A percentile compares a stretch with the other conserved stretches of the same genome.
phyloP scores from a whole-genome alignment of 371 early-diverging fungal genomes.

The Mucor circinelloides region DNA sequence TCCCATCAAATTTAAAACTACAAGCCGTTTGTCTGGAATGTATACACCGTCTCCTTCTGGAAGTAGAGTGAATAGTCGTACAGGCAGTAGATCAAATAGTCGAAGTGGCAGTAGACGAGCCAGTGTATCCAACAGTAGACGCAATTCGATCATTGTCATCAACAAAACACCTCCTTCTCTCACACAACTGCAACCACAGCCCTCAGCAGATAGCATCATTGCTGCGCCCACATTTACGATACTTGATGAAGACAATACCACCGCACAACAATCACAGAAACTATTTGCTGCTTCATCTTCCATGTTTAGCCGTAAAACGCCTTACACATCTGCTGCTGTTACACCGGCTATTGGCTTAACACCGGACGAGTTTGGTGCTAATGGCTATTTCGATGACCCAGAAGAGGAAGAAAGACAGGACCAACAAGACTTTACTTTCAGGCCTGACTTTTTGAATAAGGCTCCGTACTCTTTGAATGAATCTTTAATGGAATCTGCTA shows the following conservation, averaged over 20 bases:
- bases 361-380: neutral
- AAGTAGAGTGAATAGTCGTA: slow-evolving; percentile 9
- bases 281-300: slow-evolving; percentile 15
- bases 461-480: slow-evolving; percentile 9
- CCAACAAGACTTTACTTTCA: neutral
- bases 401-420: neutral
- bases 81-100: slow-evolving; percentile 10
- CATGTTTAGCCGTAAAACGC: slow-evolving; percentile 16
- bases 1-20: slow-evolving; percentile 34
- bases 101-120: neutral
- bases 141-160: slow-evolving; percentile 9
- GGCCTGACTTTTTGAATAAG: slow-evolving; percentile 12
- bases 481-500: neutral
- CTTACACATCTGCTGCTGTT: slow-evolving; percentile 33
- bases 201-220: neutral
- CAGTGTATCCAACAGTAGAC: slow-evolving; percentile 15
- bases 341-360: slow-evolving; percentile 14
- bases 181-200: neutral
- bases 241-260: neutral
- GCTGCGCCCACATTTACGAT: neutral
- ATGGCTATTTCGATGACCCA: slow-evolving; percentile 13
- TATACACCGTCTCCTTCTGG: slow-evolving; percentile 19
- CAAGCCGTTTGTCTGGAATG: slow-evolving; percentile 27
- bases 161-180: neutral
- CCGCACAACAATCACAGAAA: slow-evolving; percentile 11